phyloP scores from a whole-genome alignment of 345 rosid genomes.

The Populus deltoides region DNA sequence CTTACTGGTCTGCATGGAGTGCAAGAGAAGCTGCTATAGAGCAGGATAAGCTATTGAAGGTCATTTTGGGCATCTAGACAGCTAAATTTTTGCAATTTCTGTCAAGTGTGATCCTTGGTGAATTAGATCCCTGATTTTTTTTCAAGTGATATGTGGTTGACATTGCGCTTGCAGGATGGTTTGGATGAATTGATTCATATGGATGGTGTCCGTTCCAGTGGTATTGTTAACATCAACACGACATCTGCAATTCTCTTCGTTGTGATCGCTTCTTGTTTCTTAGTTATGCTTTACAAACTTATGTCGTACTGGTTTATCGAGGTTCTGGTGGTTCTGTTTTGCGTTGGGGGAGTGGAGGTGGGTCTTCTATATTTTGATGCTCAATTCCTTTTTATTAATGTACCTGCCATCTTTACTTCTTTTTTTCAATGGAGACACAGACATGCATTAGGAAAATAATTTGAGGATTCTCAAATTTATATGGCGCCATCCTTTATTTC shows the following conservation, averaged over 20 bases:
- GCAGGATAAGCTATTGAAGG: slow-evolving; percentile 91
- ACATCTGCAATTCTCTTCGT: slow-evolving; percentile 78
- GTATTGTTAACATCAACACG: slow-evolving; percentile 70
- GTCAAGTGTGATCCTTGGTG: not conserved
- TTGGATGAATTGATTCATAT: slow-evolving; percentile 48
- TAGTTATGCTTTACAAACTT: slow-evolving; percentile 93
- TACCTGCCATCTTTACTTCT: slow-evolving; percentile 2
- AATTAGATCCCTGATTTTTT: slow-evolving; percentile 4
- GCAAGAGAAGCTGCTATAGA: slow-evolving; percentile 84
- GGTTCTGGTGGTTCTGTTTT: slow-evolving; percentile 85
- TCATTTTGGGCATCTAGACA: slow-evolving; percentile 18
- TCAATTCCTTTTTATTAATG: not conserved
- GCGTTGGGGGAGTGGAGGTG: slow-evolving; percentile 98
- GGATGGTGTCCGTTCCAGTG: slow-evolving; percentile 52
- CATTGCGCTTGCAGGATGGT: slow-evolving; percentile 58
- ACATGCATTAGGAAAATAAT: not conserved
- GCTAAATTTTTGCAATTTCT: not conserved
- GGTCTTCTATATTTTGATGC: slow-evolving; percentile 11
- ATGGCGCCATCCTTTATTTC: not conserved
- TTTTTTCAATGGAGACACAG: not conserved
- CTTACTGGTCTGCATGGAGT: slow-evolving; percentile 95
- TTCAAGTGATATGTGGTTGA: not conserved
- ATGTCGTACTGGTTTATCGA: slow-evolving; percentile 95
- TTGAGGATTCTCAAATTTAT: not conserved
- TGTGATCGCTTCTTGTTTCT: slow-evolving; percentile 89